Evolutionary conservation across 2,329 filamentous ascomycete genomes (phyloP).

Genomic region (Colletotrichum tropicicola): DNA sequence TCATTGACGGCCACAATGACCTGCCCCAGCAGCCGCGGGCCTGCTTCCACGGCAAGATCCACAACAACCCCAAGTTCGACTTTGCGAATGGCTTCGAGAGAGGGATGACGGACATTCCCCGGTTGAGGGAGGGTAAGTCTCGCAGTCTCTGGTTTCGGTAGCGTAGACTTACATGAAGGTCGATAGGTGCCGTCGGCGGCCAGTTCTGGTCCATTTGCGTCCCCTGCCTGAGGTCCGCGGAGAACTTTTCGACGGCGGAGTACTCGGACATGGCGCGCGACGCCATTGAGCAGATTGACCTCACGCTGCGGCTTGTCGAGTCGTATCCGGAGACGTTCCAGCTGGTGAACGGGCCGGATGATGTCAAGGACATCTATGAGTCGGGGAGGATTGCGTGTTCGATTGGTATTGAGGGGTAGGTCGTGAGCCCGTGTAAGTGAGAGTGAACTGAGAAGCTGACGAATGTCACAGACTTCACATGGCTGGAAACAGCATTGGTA

Average conservation of each 20-base stretch:
- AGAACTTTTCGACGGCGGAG: slow-evolving; percentile 35
- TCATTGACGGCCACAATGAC: slow-evolving; percentile 47
- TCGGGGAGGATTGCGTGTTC: slow-evolving; percentile 42
- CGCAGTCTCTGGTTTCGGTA: too few relatives aligned
- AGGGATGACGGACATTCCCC: slow-evolving; percentile 42
- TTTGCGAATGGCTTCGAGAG: slow-evolving; percentile 40
- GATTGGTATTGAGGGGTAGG: slow-evolving; percentile 43
- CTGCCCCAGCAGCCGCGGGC: slow-evolving; percentile 38
- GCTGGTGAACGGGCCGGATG: slow-evolving; percentile 36
- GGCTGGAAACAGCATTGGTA: slow-evolving; percentile 42
- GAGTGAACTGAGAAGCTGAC: not conserved
- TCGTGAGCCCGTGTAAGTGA: not conserved
- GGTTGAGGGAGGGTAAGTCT: slow-evolving; percentile 32
- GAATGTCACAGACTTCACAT: slow-evolving; percentile 35
- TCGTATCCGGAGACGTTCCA: slow-evolving; percentile 35
- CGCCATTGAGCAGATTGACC: slow-evolving; percentile 34
- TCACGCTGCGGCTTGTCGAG: slow-evolving; percentile 36
- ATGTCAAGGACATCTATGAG: slow-evolving; percentile 38
- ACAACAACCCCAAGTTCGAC: slow-evolving; percentile 43
- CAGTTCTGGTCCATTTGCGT: slow-evolving; percentile 42
- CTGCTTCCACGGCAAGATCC: slow-evolving; percentile 40
- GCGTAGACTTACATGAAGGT: too few relatives aligned
- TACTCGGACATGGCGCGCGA: slow-evolving; percentile 34
- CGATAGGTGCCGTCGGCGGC: slow-evolving; percentile 36
- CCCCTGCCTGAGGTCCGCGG: slow-evolving; percentile 35